Evolutionary conservation across 2,329 filamentous ascomycete species (phyloP).

Genomic region (Aureobasidium leucospermi): DNA sequence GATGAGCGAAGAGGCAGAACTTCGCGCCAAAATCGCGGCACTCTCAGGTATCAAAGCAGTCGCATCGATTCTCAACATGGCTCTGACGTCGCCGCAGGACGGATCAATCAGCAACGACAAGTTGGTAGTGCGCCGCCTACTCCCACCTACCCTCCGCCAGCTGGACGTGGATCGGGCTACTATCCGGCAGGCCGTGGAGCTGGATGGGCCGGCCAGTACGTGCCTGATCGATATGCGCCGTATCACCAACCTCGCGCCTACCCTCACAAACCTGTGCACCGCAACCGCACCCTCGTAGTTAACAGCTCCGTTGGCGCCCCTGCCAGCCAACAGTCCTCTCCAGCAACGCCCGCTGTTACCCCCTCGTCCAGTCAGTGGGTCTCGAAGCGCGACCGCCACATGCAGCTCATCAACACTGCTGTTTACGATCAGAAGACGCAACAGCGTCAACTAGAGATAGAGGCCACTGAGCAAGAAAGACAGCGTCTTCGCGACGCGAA

Average conservation of each 20-base stretch:
- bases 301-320: slow-evolving; percentile 1
- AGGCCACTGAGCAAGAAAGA: slow-evolving; percentile 57
- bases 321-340: slow-evolving; percentile 4
- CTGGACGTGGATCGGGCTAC: neutral
- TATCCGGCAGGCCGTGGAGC: slow-evolving; percentile 2
- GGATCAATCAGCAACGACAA: slow-evolving; percentile 17
- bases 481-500: slow-evolving; percentile 46
- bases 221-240: slow-evolving; percentile 14
- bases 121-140: neutral
- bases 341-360: slow-evolving; percentile 5
- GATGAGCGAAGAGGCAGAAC: slow-evolving; percentile 18
- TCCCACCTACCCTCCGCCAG: neutral
- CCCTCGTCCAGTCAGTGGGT: slow-evolving; percentile 6
- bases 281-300: slow-evolving; percentile 16
- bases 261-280: neutral
- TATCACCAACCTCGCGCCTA: slow-evolving; percentile 12
- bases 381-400: slow-evolving; percentile 17
- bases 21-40: slow-evolving; percentile 17
- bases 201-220: slow-evolving; percentile 5
- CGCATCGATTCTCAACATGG: neutral
- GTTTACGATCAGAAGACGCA: slow-evolving; percentile 69
- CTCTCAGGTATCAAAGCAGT: slow-evolving; percentile 10
- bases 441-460: slow-evolving; percentile 61
- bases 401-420: slow-evolving; percentile 70
- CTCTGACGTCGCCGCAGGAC: slow-evolving; percentile 10